These are phyloP conservation scores for Wallacemonas sp. DNA, from an alignment of 208 protist genomes.

Conservation along the genomic window DNA sequence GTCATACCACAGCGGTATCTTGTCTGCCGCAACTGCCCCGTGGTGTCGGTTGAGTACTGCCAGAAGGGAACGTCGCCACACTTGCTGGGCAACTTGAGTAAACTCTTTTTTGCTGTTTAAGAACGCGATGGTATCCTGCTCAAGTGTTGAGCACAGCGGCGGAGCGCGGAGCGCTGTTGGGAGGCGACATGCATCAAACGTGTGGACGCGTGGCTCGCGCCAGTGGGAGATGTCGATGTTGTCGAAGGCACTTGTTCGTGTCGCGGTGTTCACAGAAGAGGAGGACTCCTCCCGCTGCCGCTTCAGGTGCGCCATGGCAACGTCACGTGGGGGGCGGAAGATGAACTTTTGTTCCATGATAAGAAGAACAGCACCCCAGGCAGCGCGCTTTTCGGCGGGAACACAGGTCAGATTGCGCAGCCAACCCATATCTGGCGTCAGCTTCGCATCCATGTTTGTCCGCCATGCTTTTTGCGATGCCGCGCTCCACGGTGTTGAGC, in stretches of 20 bases:
- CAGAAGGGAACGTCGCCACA: conserved; percentile 41
- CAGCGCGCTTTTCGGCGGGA: conserved; percentile 38
- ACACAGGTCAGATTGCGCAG: conserved; percentile 53
- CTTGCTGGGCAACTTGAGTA: conserved; percentile 40
- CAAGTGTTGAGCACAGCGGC: conserved; percentile 42
- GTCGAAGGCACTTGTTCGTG: conserved; percentile 25
- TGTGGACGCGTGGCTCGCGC: conserved; percentile 54
- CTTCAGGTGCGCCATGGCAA: conserved; percentile 29
- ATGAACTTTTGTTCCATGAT: conserved; percentile 74
- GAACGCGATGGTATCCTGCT: conserved; percentile 55
- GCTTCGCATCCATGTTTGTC: conserved; percentile 44
- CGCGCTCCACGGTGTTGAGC: conserved; percentile 44
- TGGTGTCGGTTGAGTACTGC: conserved; percentile 13
- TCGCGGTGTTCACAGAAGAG: conserved; percentile 1
- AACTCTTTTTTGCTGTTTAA: conserved; percentile 51
- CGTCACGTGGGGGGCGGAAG: conserved; percentile 40
- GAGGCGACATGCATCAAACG: conserved; percentile 48
- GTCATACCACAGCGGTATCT: conserved; percentile 78
- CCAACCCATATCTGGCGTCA: conserved; percentile 58
- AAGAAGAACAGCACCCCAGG: conserved; percentile 52
- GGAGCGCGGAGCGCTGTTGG: conserved; percentile 65
- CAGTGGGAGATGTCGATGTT: conserved; percentile 52
- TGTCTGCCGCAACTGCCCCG: not conserved
- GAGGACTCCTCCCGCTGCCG: conserved; percentile 24
- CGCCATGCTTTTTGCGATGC: conserved; percentile 71